Evolutionary conservation across 2,329 filamentous ascomycete species (phyloP).

Genomic region (Penicillium sp.): DNA sequence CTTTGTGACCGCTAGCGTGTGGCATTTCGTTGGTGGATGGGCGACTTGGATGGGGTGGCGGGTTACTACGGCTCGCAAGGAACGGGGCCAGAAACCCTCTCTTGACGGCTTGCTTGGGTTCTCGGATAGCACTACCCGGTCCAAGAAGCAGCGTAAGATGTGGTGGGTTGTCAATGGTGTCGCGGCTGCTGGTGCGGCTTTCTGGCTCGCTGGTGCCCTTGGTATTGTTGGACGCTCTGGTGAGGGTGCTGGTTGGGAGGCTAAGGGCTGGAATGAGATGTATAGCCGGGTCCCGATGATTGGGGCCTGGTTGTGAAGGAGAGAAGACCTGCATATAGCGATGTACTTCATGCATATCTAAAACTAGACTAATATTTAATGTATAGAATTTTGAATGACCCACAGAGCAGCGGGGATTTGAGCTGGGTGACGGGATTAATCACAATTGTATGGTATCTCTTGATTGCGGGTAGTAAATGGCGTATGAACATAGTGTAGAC

Average conservation of each 20-base stretch:
- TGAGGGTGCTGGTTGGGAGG: constrained; percentile 73
- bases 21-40: constrained; percentile 81
- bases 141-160: constrained; percentile 60
- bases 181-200: constrained; percentile 56
- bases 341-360: neutral
- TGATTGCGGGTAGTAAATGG: too few relatives aligned
- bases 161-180: constrained; percentile 73
- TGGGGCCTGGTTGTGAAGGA: constrained; percentile 50
- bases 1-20: constrained; percentile 67
- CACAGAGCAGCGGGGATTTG: neutral
- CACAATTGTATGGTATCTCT: too few relatives aligned
- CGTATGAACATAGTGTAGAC: neutral
- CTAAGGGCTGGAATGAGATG: constrained; percentile 75
- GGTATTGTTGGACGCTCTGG: constrained; percentile 76
- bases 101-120: constrained; percentile 36
- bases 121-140: constrained; percentile 55
- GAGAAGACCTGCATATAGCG: neutral
- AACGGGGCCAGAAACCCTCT: constrained; percentile 30
- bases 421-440: neutral
- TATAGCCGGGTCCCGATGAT: constrained; percentile 63
- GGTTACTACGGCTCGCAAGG: constrained; percentile 39
- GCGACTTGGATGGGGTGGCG: constrained; percentile 74
- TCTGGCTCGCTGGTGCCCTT: constrained; percentile 84
- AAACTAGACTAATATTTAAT: neutral
- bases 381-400: neutral